Conservation (phyloP, 768 basidiomycete species). For the Hemileccinum rubropunctum region DNA sequence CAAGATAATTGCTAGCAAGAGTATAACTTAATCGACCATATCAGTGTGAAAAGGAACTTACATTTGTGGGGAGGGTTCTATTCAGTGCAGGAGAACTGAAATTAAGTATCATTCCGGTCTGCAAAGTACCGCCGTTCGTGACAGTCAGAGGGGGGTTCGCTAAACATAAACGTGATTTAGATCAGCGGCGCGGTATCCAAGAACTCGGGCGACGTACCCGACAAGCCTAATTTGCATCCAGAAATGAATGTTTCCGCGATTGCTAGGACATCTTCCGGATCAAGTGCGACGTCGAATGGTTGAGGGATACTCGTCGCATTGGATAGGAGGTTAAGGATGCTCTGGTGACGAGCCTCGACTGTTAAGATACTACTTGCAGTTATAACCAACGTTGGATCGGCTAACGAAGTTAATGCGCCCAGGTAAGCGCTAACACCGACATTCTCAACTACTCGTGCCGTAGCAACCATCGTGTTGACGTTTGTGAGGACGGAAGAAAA, state of each 20-base stretch:
- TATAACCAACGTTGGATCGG: slow-evolving; percentile 56
- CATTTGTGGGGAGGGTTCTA: slow-evolving; percentile 41
- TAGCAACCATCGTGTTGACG: slow-evolving; percentile 66
- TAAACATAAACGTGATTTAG: slow-evolving; percentile 15
- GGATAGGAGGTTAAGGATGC: slow-evolving; percentile 68
- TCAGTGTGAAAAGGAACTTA: slow-evolving; percentile 26
- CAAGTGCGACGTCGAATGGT: slow-evolving; percentile 72
- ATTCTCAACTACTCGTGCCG: slow-evolving; percentile 73
- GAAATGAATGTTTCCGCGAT: slow-evolving; percentile 66
- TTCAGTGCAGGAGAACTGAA: slow-evolving; percentile 60
- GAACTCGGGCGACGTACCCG: slow-evolving; percentile 37
- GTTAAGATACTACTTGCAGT: slow-evolving; percentile 75
- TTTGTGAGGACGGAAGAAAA: slow-evolving; percentile 61
- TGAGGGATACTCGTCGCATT: slow-evolving; percentile 55
- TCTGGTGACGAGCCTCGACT: slow-evolving; percentile 82
- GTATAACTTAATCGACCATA: slow-evolving; percentile 9
- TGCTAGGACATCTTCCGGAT: slow-evolving; percentile 67
- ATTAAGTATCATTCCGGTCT: slow-evolving; percentile 56
- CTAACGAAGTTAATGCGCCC: slow-evolving; percentile 63
- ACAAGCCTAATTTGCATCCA: slow-evolving; percentile 62
- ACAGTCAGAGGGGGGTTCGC: slow-evolving; percentile 59
- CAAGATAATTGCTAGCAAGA: slow-evolving; percentile 53
- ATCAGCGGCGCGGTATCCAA: neutral
- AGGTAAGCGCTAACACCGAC: slow-evolving; percentile 78
- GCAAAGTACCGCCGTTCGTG: slow-evolving; percentile 60